Evolutionary conservation across 768 basidiomycete species (phyloP).

Genomic region (Phallus indusiatus): DNA sequence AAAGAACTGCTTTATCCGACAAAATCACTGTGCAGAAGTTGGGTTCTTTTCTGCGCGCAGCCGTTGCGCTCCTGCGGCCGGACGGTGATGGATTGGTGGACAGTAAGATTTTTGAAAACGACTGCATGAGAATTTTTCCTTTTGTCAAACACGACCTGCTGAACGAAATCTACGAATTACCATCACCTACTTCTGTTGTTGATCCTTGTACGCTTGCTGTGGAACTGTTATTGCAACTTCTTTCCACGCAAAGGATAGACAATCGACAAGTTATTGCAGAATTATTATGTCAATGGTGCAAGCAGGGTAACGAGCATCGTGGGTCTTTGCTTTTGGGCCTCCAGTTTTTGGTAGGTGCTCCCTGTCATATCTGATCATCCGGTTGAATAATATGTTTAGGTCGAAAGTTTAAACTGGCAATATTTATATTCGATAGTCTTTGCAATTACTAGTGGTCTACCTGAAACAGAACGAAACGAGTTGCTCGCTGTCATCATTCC

Average conservation of each 20-base stretch:
- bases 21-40: conserved; percentile 42
- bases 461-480: conserved; percentile 27
- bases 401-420: conserved; percentile 10
- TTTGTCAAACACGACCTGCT: neutral
- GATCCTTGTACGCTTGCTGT: conserved; percentile 2
- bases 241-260: neutral
- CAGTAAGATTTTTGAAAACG: neutral
- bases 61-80: conserved; percentile 22
- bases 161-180: neutral
- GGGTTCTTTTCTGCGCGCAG: conserved; percentile 26
- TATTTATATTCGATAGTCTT: neutral
- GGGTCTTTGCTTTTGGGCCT: conserved; percentile 30
- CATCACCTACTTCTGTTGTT: neutral
- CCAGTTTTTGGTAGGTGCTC: conserved; percentile 30
- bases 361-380: neutral
- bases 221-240: conserved; percentile 2
- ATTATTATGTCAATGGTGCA: conserved; percentile 2
- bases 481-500: conserved; percentile 1
- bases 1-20: conserved; percentile 35
- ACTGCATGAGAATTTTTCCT: neutral
- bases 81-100: neutral
- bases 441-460: neutral
- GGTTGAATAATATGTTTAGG: neutral
- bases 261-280: neutral
- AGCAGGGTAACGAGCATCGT: conserved; percentile 32